phyloP scores from a whole-genome alignment of 2,329 filamentous ascomycete genomes.

The Rhinocladiella mackenziei region DNA sequence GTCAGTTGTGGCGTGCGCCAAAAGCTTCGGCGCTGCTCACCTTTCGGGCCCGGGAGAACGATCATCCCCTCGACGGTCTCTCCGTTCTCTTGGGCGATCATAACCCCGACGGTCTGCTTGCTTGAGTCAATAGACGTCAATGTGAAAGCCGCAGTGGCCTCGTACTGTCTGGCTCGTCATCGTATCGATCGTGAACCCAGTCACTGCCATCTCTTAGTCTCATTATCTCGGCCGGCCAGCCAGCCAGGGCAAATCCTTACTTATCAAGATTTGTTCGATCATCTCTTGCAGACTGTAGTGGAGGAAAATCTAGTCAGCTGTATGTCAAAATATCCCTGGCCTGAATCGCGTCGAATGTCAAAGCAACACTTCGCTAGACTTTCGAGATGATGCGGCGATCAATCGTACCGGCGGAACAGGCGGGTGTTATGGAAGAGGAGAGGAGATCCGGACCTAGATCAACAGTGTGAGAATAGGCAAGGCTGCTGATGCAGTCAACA shows the following conservation, averaged over 20 bases:
- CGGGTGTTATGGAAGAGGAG: conserved; percentile 20
- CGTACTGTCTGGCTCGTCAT: conserved; percentile 60
- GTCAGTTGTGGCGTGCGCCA: conserved; percentile 26
- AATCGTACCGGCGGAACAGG: conserved; percentile 22
- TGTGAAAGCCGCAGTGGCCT: not conserved
- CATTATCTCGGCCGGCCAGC: conserved; percentile 17
- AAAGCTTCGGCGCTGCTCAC: conserved; percentile 30
- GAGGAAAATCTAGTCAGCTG: conserved; percentile 44
- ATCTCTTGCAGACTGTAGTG: conserved; percentile 44
- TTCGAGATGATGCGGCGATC: conserved; percentile 24
- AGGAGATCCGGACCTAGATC: conserved; percentile 23
- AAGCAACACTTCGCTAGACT: conserved; percentile 14
- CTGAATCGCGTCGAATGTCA: conserved; percentile 35
- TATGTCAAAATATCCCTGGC: conserved; percentile 37
- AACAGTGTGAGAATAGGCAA: conserved; percentile 34
- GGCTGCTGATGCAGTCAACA: conserved; percentile 38
- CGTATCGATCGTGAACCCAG: conserved; percentile 91
- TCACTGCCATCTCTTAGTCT: conserved; percentile 53
- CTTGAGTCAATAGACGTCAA: conserved; percentile 11
- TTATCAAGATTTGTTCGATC: conserved; percentile 46
- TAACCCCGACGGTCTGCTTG: conserved; percentile 29
- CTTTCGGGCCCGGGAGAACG: conserved; percentile 39
- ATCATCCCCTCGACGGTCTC: conserved; percentile 30
- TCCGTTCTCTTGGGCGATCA: conserved; percentile 18
- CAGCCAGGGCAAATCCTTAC: conserved; percentile 32